phyloP scores from a whole-genome alignment of 176 grass and related monocot species.

The Juncus inflexus region DNA sequence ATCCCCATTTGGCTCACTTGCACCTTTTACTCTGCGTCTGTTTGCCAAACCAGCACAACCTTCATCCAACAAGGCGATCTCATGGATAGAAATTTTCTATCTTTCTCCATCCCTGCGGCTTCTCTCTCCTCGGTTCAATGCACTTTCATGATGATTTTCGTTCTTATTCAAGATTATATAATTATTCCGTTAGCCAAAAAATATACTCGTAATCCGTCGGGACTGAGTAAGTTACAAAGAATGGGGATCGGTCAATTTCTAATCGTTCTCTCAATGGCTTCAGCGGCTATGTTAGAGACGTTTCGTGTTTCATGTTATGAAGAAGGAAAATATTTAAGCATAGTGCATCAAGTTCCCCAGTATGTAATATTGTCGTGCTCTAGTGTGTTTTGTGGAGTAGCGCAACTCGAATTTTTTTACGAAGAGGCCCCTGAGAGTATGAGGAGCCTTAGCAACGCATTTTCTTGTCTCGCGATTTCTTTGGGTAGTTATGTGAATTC shows the following conservation, averaged over 20 bases:
- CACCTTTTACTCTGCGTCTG: conserved; percentile 55
- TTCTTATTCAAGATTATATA: conserved; percentile 44
- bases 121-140: conserved; percentile 51
- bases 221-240: conserved; percentile 58
- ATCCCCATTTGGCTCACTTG: conserved; percentile 62
- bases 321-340: conserved; percentile 31
- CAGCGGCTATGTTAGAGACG: conserved; percentile 53
- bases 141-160: conserved; percentile 54
- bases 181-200: conserved; percentile 38
- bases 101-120: conserved; percentile 48
- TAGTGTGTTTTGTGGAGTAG: conserved; percentile 65
- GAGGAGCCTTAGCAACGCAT: conserved; percentile 74
- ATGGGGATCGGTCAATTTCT: conserved; percentile 83
- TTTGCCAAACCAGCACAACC: conserved; percentile 67
- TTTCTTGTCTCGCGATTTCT: conserved; percentile 64
- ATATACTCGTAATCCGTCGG: conserved; percentile 7
- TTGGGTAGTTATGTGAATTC: conserved; percentile 68
- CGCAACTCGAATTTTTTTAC: conserved; percentile 90
- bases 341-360: conserved; percentile 66
- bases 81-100: conserved; percentile 42
- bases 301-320: conserved; percentile 29
- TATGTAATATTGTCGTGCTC: conserved; percentile 58
- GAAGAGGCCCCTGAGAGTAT: conserved; percentile 59
- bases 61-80: conserved; percentile 79
- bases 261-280: conserved; percentile 40